Evolutionary conservation across 2,329 filamentous ascomycete genomes (phyloP).

Genomic region (Xylaria sp.): DNA sequence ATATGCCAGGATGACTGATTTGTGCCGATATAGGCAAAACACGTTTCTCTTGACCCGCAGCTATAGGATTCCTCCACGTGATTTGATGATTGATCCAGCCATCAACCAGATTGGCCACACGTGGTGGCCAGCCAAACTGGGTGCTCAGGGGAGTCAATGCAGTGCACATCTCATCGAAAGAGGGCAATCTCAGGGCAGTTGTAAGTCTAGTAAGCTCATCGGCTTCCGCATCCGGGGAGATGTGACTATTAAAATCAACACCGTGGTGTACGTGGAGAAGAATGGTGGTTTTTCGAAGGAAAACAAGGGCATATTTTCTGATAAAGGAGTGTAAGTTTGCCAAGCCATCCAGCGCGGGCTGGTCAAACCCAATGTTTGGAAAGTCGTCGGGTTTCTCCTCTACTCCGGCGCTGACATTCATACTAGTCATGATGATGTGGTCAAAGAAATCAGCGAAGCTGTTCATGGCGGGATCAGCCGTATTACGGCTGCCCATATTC

Average conservation of each 20-base stretch:
- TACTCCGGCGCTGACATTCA: conserved; percentile 48
- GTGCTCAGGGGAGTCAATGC: conserved; percentile 55
- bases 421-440: conserved; percentile 51
- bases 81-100: conserved; percentile 78
- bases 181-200: conserved; percentile 74
- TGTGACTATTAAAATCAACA: conserved; percentile 79
- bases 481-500: conserved; percentile 49
- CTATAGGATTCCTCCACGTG: conserved; percentile 40
- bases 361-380: conserved; percentile 57
- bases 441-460: conserved; percentile 63
- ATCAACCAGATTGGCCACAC: conserved; percentile 53
- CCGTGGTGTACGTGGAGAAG: conserved; percentile 88
- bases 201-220: conserved; percentile 85
- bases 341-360: conserved; percentile 59
- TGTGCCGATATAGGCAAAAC: conserved; percentile 50
- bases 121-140: conserved; percentile 56
- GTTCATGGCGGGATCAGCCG: conserved; percentile 53
- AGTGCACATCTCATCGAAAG: conserved; percentile 77
- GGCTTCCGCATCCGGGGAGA: conserved; percentile 66
- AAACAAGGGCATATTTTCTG: conserved; percentile 84
- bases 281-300: conserved; percentile 83
- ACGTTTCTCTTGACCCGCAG: conserved; percentile 12
- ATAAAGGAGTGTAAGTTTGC: conserved; percentile 65
- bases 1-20: conserved; percentile 84
- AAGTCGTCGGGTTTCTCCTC: conserved; percentile 42